phyloP scores from a whole-genome alignment of 2,329 filamentous ascomycete species.

The Rutstroemia sp. region DNA sequence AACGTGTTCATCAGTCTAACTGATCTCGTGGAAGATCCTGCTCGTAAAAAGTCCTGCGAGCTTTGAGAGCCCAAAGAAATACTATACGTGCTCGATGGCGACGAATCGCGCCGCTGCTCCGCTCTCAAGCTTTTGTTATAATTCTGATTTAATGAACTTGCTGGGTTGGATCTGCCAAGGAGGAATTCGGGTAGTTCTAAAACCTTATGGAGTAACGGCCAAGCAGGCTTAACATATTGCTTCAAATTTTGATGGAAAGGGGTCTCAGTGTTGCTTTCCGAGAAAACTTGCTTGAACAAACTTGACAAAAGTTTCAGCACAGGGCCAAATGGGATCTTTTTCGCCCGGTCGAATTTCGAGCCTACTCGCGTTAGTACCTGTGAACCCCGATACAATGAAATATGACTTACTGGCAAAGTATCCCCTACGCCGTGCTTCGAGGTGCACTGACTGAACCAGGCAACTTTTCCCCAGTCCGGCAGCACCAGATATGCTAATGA shows the following conservation, averaged over 20 bases:
- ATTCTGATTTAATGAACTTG: conserved; percentile 15
- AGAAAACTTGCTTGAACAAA: conserved; percentile 60
- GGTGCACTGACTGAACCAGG: conserved; percentile 54
- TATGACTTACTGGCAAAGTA: conserved; percentile 45
- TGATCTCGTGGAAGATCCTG: conserved; percentile 51
- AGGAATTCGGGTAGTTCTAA: conserved; percentile 64
- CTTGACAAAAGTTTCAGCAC: conserved; percentile 58
- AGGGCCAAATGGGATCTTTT: conserved; percentile 54
- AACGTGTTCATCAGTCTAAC: conserved; percentile 83
- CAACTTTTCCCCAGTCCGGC: conserved; percentile 60
- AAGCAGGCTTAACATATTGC: conserved; percentile 55
- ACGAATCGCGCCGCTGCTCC: conserved; percentile 24
- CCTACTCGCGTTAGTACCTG: conserved; percentile 18
- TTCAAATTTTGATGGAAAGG: conserved; percentile 54
- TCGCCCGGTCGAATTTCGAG: conserved; percentile 57
- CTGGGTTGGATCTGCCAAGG: conserved; percentile 35
- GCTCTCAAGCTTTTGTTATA: conserved; percentile 27
- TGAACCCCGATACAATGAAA: background rate
- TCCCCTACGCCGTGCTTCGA: conserved; percentile 52
- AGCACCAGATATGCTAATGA: conserved; percentile 53
- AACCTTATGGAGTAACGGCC: conserved; percentile 55
- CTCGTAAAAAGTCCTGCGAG: conserved; percentile 53
- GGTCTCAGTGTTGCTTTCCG: conserved; percentile 58
- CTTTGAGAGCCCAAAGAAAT: conserved; percentile 38
- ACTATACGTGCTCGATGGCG: conserved; percentile 22